A percentile compares a stretch with the other conserved stretches of the same genome.
Conservation (phyloP, 148 eudicot species). For the Rhododendron ferrugineum region DNA sequence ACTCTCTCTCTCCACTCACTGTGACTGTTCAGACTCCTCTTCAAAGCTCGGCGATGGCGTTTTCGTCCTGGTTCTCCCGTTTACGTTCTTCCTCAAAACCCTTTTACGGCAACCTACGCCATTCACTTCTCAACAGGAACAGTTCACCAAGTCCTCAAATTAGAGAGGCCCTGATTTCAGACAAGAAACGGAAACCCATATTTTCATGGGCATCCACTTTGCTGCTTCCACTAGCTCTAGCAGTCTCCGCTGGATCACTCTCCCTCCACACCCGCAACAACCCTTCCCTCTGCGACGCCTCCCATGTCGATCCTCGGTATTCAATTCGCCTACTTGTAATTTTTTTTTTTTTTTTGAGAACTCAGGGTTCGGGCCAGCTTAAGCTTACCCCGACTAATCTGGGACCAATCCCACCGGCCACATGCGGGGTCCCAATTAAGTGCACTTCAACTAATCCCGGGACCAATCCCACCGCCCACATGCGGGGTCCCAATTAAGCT, state of each 20-base stretch:
- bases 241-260: constrained; percentile 47
- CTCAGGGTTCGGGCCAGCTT: no score
- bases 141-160: constrained; percentile 13
- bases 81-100: constrained; percentile 50
- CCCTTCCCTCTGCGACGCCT: constrained; percentile 40
- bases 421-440: no score
- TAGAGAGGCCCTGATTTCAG: constrained; percentile 7
- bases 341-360: no score
- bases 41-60: constrained; percentile 33
- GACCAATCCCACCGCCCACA: no score
- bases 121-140: constrained; percentile 6
- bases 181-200: constrained; percentile 17
- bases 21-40: background rate
- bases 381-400: no score
- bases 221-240: constrained; percentile 44
- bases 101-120: constrained; percentile 24
- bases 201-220: constrained; percentile 39
- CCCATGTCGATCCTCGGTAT: constrained; percentile 33
- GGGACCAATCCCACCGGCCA: no score
- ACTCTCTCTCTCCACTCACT: no score
- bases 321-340: background rate
- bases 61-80: constrained; percentile 43
- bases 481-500: no score
- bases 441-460: no score
- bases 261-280: constrained; percentile 17